Base-by-base conservation (phyloP, 441 rosid species). In the Corymbia citriodora region DNA sequence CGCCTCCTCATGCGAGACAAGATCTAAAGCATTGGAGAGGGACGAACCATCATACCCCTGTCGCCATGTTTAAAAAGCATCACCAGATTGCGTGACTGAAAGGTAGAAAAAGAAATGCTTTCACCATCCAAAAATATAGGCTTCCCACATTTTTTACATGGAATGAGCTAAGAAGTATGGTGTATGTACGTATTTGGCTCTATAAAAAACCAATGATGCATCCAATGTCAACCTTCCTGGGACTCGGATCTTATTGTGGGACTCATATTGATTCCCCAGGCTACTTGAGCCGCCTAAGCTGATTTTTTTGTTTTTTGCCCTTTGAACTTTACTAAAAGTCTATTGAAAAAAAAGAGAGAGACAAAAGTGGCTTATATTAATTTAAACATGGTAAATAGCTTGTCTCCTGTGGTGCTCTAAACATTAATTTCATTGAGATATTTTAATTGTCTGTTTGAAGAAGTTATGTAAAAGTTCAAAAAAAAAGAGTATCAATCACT, bases 261-360 rank as follows among this genome's bases (percentile, higher is more conserved):
- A 21, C 48, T 36, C 82, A 21, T 5, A 36, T 72, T 19, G 27
- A 36, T 19, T 72, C 49, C 82, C 10, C 82, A 2, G 25, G 19
- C 82, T 1, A 19, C 27, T 10, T 36, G 83, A 74, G 83, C 48
- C 13, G 83, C 83, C 83, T 21, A 74, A 74, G 50, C 45, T 6
- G 10, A 5, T 0, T 2, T 72, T 19, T 0, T 7, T 2, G 33
- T 18, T 70, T 70, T 6, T 5, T 10, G 23, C 7, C 15, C 27
- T 10, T 21, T 21, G 5, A 40, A 74, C 83, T 36, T 74, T 10
- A 36, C 50, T 74, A 74, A 19, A 74, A 74, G 50, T 36, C 45
- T 19, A 19, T 36, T 74, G 83, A 36, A 74, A 36, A 36, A 25
- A 19, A 1, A 40, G 45, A 40, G 45, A 40, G 45, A 40, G 8